Base-by-base conservation (phyloP, 176 grass and related monocot genomes). In the Phoenix roebelenii region DNA sequence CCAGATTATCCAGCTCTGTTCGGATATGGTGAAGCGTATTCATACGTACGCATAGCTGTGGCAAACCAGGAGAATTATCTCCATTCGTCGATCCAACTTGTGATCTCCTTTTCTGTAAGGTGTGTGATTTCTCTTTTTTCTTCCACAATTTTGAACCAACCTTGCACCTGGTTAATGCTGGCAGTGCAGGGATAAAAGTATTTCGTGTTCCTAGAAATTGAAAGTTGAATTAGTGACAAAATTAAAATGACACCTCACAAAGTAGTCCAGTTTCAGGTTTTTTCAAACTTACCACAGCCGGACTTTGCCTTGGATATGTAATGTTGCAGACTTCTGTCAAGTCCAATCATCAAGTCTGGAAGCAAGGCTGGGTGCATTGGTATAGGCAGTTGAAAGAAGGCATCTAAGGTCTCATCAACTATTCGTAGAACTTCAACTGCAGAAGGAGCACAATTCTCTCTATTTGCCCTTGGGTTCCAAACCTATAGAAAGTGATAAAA, bases 351-450 rank as follows among this genome's bases (percentile, higher is more conserved):
- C 15, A 97, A 80, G 67, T 97, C 87, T 60, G 93, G 93, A 72
- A 97, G 72, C 69, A 97, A 70, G 66, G 66, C 84, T 69, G 68
- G 80, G 66, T 97, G 93, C 87, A 91, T 91, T 65, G 87, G 87
- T 83, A 91, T 91, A 55, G 93, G 93, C 61, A 91, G 65, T 68
- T 91, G 72, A 16, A 97, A 97, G 80, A 85, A 97, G 18, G 93
- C 81, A 88, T 97, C 93, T 59, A 97, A 69, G 10, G 87, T 88
- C 75, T 97, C 93, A 51, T 83, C 84, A 77, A 97, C 85, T 65
- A 91, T 76, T 52, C 87, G 80, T 30, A 97, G 81, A 72, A 97
- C 89, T 71, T 97, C 93, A 63, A 87, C 85, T 44, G 76, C 80
- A 50, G 93, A 97, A 29, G 93, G 81, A 48, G 93, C 93, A 59